These are phyloP conservation scores for Halophytophthora batemanensis DNA, from an alignment of 352 stramenopile species.

Conservation along the genomic window DNA sequence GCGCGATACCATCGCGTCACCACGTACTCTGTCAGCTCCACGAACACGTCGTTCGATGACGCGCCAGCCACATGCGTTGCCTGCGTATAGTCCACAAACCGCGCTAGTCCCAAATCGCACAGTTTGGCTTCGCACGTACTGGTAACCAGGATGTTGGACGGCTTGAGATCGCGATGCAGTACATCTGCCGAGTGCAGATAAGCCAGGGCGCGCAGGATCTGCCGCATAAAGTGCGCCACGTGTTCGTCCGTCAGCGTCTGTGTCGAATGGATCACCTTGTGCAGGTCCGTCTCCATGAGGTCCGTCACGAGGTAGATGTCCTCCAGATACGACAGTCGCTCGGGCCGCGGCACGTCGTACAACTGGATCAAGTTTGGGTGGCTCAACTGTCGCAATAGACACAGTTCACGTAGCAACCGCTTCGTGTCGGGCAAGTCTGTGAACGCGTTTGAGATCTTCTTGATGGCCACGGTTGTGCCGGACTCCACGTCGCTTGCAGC, in stretches of 20 bases:
- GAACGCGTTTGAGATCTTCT: slow-evolving; percentile 91
- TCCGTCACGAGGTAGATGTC: slow-evolving; percentile 97
- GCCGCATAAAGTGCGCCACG: slow-evolving; percentile 95
- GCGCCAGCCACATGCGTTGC: slow-evolving; percentile 39
- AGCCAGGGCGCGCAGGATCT: slow-evolving; percentile 95
- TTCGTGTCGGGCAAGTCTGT: slow-evolving; percentile 74
- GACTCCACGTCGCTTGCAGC: slow-evolving; percentile 77
- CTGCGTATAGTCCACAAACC: slow-evolving; percentile 63
- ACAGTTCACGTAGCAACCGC: slow-evolving; percentile 95
- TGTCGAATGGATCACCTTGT: slow-evolving; percentile 89
- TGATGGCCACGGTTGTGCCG: slow-evolving; percentile 91
- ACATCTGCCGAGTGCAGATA: slow-evolving; percentile 97
- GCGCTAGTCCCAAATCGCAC: slow-evolving; percentile 94
- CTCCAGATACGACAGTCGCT: slow-evolving; percentile 91
- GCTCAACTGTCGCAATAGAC: slow-evolving; percentile 80
- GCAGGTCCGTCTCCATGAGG: slow-evolving; percentile 94
- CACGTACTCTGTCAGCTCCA: slow-evolving; percentile 78
- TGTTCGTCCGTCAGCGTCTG: slow-evolving; percentile 91
- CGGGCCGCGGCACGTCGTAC: slow-evolving; percentile 91
- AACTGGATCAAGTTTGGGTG: slow-evolving; percentile 93
- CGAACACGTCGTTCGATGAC: slow-evolving; percentile 34
- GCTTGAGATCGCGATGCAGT: slow-evolving; percentile 96
- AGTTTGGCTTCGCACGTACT: slow-evolving; percentile 95
- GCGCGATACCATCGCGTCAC: slow-evolving; percentile 82
- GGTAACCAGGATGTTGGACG: slow-evolving; percentile 95